A percentile compares a stretch with the other conserved stretches of the same genome.
Conservation (phyloP, 768 basidiomycete genomes). For the Suillus weaverae region DNA sequence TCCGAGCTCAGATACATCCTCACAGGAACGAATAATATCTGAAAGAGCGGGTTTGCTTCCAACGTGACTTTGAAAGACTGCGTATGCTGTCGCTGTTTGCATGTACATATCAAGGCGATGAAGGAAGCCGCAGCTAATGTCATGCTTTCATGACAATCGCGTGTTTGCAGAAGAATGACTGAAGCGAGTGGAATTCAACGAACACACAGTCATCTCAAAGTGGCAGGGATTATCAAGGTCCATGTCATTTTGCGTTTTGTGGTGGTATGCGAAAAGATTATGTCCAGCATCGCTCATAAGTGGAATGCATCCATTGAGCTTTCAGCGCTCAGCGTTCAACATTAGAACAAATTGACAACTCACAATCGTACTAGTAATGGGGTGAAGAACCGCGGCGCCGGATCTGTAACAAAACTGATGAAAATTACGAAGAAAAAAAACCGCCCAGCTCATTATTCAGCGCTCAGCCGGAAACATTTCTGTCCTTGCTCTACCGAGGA, state of each 20-base stretch:
- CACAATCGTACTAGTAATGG: background rate
- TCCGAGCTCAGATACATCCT: background rate
- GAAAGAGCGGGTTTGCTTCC: background rate
- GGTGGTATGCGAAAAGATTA: no score
- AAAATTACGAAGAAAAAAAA: background rate
- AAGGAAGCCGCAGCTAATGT: no score
- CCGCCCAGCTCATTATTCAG: background rate
- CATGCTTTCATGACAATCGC: no score
- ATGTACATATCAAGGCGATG: no score
- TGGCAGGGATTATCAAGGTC: no score
- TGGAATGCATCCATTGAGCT: no score
- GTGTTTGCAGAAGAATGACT: no score
- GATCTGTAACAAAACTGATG: background rate
- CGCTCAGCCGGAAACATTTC: background rate
- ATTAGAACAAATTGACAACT: background rate
- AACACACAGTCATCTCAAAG: no score
- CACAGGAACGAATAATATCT: background rate
- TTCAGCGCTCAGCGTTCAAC: background rate
- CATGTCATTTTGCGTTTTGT: no score
- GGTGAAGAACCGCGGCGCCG: background rate
- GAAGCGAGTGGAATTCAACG: no score
- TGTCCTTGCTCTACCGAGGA: background rate
- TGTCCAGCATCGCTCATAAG: no score
- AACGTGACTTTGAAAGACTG: background rate
- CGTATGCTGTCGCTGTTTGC: background rate